Base-by-base conservation (phyloP, 1,284 basidiomycete species). In the Apiotrichum sp. region DNA sequence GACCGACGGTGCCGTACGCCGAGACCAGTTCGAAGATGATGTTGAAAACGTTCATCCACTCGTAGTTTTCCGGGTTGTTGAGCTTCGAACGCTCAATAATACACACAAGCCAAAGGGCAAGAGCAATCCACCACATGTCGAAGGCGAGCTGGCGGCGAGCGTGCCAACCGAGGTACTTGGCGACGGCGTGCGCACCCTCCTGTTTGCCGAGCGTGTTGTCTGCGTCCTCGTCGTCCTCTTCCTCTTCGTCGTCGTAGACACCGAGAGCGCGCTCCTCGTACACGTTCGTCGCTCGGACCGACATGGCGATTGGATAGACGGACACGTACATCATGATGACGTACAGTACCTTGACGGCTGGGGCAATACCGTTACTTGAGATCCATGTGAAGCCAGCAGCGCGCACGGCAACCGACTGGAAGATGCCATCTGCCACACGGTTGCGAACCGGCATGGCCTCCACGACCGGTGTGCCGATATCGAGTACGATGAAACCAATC, bases 241-340 rank as follows among this genome's bases (percentile, higher is more conserved):
- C 80, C 3, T 82, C 77, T 0, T 81, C 77, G 6, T 80, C 79
- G 0, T 79, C 75, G 66, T 84, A 93, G 38, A 93, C 77, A 1
- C 90, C 90, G 11, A 92, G 79, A 0, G 87, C 88, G 57, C 83
- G 84, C 67, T 97, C 93, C 72, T 98, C 95, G 73, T 97, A 98
- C 1, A 98, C 95, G 73, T 98, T 98, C 22, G 95, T 97, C n/a
- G 89, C 85, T n/a, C 93, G 88, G 9, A 98, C 89, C 64, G 86
- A 86, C 53, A 83, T 70, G 16, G 81, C 81, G 43, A 83, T 78
- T 10, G 81, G 80, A 61, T 80, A 81, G 77, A 70, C 63, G 32
- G 65, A 62, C 36, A 79, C 74, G 62, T 80, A 80, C 77, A 95
- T 95, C 88, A 89, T 91, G 59, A 89, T 80, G 3, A 88, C 84